Evolutionary conservation across 208 protist genomes (phyloP).

Genomic region (Trypanosoma avium): DNA sequence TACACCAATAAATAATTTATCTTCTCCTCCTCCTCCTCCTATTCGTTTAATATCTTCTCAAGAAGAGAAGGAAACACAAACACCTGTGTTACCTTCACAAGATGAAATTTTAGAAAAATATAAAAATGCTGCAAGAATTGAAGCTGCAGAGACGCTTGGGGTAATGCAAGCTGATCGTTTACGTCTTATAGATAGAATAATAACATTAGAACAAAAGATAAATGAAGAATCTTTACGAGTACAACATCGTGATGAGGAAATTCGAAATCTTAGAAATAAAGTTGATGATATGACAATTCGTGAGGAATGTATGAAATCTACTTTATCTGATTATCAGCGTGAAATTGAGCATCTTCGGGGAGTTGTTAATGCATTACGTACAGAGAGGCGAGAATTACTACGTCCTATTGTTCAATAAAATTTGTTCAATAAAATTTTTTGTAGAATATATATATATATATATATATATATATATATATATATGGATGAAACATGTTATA

Average conservation of each 20-base stretch:
- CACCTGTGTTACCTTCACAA: not conserved
- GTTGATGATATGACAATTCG: slow-evolving; percentile 27
- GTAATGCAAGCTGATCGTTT: slow-evolving; percentile 20
- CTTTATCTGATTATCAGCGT: slow-evolving; percentile 23
- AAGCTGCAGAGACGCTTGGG: slow-evolving; percentile 11
- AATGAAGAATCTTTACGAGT: slow-evolving; percentile 20
- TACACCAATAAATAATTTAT: slow-evolving; percentile 5
- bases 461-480: not conserved
- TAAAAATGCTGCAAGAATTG: not conserved
- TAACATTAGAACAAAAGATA: slow-evolving; percentile 18
- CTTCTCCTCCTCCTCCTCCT: not conserved
- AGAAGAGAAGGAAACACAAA: slow-evolving; percentile 21
- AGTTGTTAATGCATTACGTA: slow-evolving; percentile 28
- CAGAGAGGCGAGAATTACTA: slow-evolving; percentile 34
- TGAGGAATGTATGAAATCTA: slow-evolving; percentile 32
- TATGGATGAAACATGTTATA: slow-evolving; percentile 8
- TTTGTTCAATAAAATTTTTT: slow-evolving; percentile 4
- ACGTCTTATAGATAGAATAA: slow-evolving; percentile 28
- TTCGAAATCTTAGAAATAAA: slow-evolving; percentile 15
- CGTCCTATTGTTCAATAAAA: slow-evolving; percentile 6
- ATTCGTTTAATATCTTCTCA: not conserved
- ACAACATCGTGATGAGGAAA: slow-evolving; percentile 19
- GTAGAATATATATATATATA: not conserved
- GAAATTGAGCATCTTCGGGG: slow-evolving; percentile 30
- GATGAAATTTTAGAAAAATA: not conserved